A percentile compares a stretch with the other conserved stretches of the same genome.
Conservation (phyloP, 2,329 filamentous ascomycete species). For the Botryotinia narcissicola region DNA sequence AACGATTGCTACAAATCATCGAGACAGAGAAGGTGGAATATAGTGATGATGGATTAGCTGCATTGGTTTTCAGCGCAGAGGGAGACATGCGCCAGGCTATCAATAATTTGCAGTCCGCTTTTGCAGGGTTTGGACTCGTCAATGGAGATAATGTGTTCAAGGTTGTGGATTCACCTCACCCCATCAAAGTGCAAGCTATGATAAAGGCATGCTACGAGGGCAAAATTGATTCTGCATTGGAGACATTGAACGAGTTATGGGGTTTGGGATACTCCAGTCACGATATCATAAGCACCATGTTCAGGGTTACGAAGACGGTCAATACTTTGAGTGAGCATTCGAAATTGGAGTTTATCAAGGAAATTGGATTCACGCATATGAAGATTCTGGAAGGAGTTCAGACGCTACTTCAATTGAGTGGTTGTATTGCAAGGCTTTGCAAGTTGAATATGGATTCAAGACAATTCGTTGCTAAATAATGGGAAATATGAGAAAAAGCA, state of each 20-base stretch:
- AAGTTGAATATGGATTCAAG: slow-evolving; percentile 96
- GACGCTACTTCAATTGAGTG: slow-evolving; percentile 88
- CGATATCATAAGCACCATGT: slow-evolving; percentile 99
- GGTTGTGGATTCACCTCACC: slow-evolving; percentile 94
- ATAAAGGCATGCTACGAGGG: slow-evolving; percentile 95
- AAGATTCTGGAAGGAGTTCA: slow-evolving; percentile 97
- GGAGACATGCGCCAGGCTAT: slow-evolving; percentile 99
- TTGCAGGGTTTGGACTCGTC: slow-evolving; percentile 93
- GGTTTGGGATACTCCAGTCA: slow-evolving; percentile 95
- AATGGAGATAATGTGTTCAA: slow-evolving; percentile 97
- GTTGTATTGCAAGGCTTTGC: slow-evolving; percentile 85
- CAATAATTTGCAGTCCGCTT: slow-evolving; percentile 94
- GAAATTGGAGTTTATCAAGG: slow-evolving; percentile 96
- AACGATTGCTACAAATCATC: slow-evolving; percentile 86
- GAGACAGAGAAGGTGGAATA: slow-evolving; percentile 88
- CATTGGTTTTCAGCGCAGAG: slow-evolving; percentile 95
- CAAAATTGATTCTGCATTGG: slow-evolving; percentile 83
- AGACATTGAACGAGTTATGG: slow-evolving; percentile 88
- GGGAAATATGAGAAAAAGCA: slow-evolving; percentile 22
- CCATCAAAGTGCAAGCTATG: slow-evolving; percentile 98
- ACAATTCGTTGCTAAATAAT: slow-evolving; percentile 56
- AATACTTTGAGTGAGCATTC: slow-evolving; percentile 88
- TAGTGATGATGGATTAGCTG: slow-evolving; percentile 89
- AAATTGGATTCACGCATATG: slow-evolving; percentile 99
- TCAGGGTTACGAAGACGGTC: slow-evolving; percentile 95